phyloP scores from a whole-genome alignment of 2,329 filamentous ascomycete species.

The Xylariaceae sp. region DNA sequence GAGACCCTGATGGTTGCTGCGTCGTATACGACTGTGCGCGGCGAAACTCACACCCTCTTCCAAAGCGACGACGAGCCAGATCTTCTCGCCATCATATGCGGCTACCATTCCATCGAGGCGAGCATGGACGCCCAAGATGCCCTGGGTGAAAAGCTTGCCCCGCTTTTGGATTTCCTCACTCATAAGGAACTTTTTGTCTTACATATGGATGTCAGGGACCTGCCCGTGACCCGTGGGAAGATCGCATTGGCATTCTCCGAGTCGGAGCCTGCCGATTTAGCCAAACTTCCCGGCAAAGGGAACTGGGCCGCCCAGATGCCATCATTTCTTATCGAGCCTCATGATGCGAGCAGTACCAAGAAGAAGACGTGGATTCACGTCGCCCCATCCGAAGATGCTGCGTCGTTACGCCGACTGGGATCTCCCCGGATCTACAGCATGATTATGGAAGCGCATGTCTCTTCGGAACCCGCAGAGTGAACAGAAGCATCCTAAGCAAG shows the following conservation, averaged over 20 bases:
- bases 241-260: slow-evolving; percentile 19
- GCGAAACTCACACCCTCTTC: slow-evolving; percentile 16
- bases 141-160: not conserved
- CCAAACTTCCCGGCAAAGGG: slow-evolving; percentile 18
- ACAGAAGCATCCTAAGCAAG: no score
- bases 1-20: not conserved
- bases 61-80: slow-evolving; percentile 23
- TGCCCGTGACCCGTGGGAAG: slow-evolving; percentile 5
- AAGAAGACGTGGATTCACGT: slow-evolving; percentile 21
- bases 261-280: not conserved
- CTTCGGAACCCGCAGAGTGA: slow-evolving; percentile 4
- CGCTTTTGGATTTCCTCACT: slow-evolving; percentile 10
- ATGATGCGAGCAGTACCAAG: not conserved
- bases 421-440: slow-evolving; percentile 7
- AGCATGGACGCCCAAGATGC: not conserved
- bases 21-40: not conserved
- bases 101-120: not conserved
- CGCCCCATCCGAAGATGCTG: slow-evolving; percentile 13
- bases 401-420: slow-evolving; percentile 1
- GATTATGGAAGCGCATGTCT: slow-evolving; percentile 16
- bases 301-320: slow-evolving; percentile 8
- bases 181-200: slow-evolving; percentile 12
- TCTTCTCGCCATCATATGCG: slow-evolving; percentile 17
- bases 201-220: not conserved
- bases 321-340: not conserved